Base-by-base conservation (phyloP, 2,329 filamentous ascomycete species). In the Xylariaceae sp. region DNA sequence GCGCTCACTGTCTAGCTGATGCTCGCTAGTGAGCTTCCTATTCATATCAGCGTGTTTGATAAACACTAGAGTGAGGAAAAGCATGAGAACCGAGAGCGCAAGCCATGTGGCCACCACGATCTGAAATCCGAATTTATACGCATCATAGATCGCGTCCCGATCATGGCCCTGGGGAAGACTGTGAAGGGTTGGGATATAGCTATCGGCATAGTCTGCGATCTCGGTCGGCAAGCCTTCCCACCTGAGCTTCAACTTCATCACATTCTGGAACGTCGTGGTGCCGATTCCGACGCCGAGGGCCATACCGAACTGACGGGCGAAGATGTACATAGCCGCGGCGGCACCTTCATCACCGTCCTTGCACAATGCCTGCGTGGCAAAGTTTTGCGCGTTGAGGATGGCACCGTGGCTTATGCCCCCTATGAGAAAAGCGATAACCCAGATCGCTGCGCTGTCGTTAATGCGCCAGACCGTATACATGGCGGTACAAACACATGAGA, bases 211-310 rank as follows among this genome's bases (percentile, higher is more conserved):
- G 44, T 64, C 59, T 5, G 67, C 65, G 48, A 75, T 74, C 10
- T 60, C 54, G 12, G 62, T 59, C 0, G 71, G 68, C 6, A 74
- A 52, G 0, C 67, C 70, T 12, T 71, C 55, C 56, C 63, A 65
- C 7, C 55, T 46, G 1, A 75, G 67, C 61, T 73, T 72, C 48
- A 61, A 50, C 26, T 62, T 59, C 73, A 74, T 74, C 45, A 73
- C 64, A 59, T 77, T 77, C 48, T 77, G 75, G 65, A 76, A 77
- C 6, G 73, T 67, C 20, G 75, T 74, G 7, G 73, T 73, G 40
- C 74, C 70, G 29, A 78, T 65, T 42, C 74, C 75, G 16, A 77
- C 71, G 29, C 75, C 75, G 16, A 77, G 60, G 2, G 74, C 70
- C 67, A 74, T 74, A 53, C 76, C 75, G 48, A 77, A 67, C 19